Evolutionary conservation across 2,329 filamentous ascomycete genomes (phyloP).

Genomic region (Fusarium bactridioides): DNA sequence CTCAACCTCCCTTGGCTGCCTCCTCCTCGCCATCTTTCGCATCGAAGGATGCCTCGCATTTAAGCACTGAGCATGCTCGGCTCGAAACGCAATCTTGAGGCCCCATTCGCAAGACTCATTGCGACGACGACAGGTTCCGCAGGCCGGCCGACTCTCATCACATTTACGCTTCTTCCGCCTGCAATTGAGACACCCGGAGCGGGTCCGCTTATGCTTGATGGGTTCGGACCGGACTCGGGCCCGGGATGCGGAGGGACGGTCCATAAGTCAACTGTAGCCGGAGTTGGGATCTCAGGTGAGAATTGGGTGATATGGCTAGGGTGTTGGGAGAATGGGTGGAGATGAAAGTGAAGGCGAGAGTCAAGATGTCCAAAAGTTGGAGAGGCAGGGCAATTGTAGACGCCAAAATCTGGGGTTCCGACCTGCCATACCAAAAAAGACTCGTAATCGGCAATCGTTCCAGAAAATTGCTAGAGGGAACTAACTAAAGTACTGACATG

Average conservation of each 20-base stretch:
- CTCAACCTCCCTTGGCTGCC: conserved; percentile 43
- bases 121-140: conserved; percentile 46
- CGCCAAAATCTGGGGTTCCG: neutral
- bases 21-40: conserved; percentile 41
- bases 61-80: conserved; percentile 48
- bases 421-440: neutral
- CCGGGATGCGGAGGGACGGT: neutral
- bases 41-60: conserved; percentile 47
- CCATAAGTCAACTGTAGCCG: conserved; percentile 38
- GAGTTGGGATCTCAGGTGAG: neutral
- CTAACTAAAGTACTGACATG: neutral
- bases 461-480: neutral
- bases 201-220: conserved; percentile 45
- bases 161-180: conserved; percentile 51
- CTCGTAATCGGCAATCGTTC: neutral
- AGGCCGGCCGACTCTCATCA: conserved; percentile 48
- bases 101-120: conserved; percentile 49
- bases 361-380: neutral
- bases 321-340: neutral
- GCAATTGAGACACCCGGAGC: conserved; percentile 50
- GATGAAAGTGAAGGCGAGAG: neutral
- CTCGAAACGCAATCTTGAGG: conserved; percentile 48
- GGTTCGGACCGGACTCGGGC: conserved; percentile 1
- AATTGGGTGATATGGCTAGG: neutral
- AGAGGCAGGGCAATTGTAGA: conserved; percentile 8